These are phyloP conservation scores for Clavariopsis aquatica DNA, from an alignment of 495 filamentous ascomycete species.

Conservation along the genomic window DNA sequence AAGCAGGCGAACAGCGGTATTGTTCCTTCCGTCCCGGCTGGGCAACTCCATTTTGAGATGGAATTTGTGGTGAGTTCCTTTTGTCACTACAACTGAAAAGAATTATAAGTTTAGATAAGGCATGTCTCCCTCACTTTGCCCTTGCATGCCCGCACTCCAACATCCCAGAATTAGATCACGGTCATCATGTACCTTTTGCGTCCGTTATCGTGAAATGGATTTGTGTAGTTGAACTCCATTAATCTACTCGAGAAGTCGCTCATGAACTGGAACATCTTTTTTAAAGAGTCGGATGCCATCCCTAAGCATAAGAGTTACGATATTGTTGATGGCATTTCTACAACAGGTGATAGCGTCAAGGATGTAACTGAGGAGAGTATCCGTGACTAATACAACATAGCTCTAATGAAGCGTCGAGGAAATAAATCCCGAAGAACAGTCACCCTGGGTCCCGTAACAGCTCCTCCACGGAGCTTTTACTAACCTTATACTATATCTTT, in stretches of 20 bases:
- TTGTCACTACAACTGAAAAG: background rate
- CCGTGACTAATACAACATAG: slow-evolving; percentile 62
- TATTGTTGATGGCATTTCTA: slow-evolving; percentile 56
- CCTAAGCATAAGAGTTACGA: slow-evolving; percentile 60
- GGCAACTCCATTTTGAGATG: slow-evolving; percentile 66
- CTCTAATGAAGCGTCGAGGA: slow-evolving; percentile 60
- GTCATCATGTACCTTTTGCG: slow-evolving; percentile 64
- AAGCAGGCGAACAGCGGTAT: slow-evolving; percentile 55
- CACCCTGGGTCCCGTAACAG: slow-evolving; percentile 61
- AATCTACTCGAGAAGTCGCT: slow-evolving; percentile 56
- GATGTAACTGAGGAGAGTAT: slow-evolving; percentile 58
- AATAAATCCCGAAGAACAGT: slow-evolving; percentile 56
- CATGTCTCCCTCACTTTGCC: slow-evolving; percentile 63
- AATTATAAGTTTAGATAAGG: slow-evolving; percentile 24
- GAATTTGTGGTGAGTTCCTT: slow-evolving; percentile 53
- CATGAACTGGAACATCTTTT: slow-evolving; percentile 64
- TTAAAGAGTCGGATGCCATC: slow-evolving; percentile 56
- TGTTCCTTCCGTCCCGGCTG: slow-evolving; percentile 61
- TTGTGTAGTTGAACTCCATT: slow-evolving; percentile 51
- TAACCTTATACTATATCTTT: background rate
- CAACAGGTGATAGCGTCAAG: slow-evolving; percentile 48
- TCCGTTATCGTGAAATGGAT: slow-evolving; percentile 47
- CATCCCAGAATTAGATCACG: slow-evolving; percentile 53
- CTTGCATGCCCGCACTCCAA: slow-evolving; percentile 60
- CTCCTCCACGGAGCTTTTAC: slow-evolving; percentile 20